Conservation (phyloP, 1,284 basidiomycete species). For the Sanghuangporus sanghuang region DNA sequence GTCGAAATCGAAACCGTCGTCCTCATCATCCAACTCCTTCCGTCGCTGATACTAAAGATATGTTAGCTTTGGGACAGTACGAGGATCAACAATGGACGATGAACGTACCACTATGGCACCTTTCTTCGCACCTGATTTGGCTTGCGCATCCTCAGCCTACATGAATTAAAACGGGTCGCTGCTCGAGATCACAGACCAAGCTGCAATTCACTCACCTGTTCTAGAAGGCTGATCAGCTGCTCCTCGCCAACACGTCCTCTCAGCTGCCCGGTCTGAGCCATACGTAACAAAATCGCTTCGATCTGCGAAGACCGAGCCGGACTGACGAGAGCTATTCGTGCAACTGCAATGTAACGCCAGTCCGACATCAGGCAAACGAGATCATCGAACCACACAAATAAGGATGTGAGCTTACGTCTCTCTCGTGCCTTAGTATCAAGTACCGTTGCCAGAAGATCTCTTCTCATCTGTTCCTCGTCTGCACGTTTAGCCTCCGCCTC, state of each 20-base stretch:
- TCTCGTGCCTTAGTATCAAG: slow-evolving; percentile 86
- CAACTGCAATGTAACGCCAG: slow-evolving; percentile 45
- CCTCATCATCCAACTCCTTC: slow-evolving; percentile 26
- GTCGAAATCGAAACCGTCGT: slow-evolving; percentile 30
- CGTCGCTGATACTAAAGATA: slow-evolving; percentile 29
- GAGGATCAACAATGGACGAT: not conserved
- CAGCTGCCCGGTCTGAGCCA: slow-evolving; percentile 93
- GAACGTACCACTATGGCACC: slow-evolving; percentile 26
- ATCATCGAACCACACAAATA: slow-evolving; percentile 2
- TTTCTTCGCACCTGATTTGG: slow-evolving; percentile 22
- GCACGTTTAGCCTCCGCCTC: slow-evolving; percentile 45
- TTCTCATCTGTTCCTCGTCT: slow-evolving; percentile 70
- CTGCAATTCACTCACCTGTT: slow-evolving; percentile 61
- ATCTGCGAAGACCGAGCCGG: slow-evolving; percentile 85
- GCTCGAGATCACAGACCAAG: no score
- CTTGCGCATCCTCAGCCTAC: slow-evolving; percentile 26
- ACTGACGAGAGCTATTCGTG: slow-evolving; percentile 90
- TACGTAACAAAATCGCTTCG: slow-evolving; percentile 79
- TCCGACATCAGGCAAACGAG: not conserved
- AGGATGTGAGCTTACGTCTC: slow-evolving; percentile 60
- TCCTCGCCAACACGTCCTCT: slow-evolving; percentile 81
- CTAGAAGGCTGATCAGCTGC: slow-evolving; percentile 87
- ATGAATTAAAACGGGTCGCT: not conserved
- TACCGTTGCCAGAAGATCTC: slow-evolving; percentile 83
- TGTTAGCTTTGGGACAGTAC: not conserved